Base-by-base conservation (phyloP, 1,139 yeast genomes). In the Pichia sp. region DNA sequence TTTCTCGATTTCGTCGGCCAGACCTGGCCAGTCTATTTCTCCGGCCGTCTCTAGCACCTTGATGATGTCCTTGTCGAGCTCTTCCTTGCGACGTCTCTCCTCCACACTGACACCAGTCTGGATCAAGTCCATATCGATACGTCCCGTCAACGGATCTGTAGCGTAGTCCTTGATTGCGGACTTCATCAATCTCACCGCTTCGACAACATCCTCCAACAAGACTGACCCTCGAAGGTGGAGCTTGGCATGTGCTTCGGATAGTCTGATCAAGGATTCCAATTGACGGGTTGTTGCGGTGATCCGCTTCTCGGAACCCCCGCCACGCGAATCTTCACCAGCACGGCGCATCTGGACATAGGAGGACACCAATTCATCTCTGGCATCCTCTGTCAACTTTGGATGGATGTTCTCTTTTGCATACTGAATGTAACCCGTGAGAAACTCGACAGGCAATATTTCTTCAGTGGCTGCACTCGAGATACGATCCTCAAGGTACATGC, bases 241-340 rank as follows among this genome's bases (percentile, higher is more conserved):
- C 71, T 90, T 92, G 2, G 99, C 99, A 69, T 93, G 99, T 0
- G 99, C 99, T 71, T 93, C 99, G 0, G 96, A 73, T 50, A 93
- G 76, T 67, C 99, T 84, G 63, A 92, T 90, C 96, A 93, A 90
- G 57, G 95, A 87, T 71, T 93, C 99, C 57, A 93, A 76, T 69
- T 95, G 99, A 72, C 99, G 82, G 1, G 99, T 93, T 1, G 99
- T 93, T 5, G 99, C 99, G 1, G 99, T 93, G 62, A 93, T 89
- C 64, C 99, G 79, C 72, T 87, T 87, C 62, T 93, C 98, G 6
- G 90, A 78, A 1, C 92, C 76, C 47, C 57, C 56, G 15, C 56
- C 54, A 59, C 97, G 78, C 11, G 87, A 81, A 67, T 92, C 98
- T 67, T 93, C 98, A 51, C 99, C 99, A 61, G 90, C 74, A 67